Evolutionary conservation across 192 early-diverging fungal genomes (phyloP).

Genomic region (Thoreauomyces humboldtii): DNA sequence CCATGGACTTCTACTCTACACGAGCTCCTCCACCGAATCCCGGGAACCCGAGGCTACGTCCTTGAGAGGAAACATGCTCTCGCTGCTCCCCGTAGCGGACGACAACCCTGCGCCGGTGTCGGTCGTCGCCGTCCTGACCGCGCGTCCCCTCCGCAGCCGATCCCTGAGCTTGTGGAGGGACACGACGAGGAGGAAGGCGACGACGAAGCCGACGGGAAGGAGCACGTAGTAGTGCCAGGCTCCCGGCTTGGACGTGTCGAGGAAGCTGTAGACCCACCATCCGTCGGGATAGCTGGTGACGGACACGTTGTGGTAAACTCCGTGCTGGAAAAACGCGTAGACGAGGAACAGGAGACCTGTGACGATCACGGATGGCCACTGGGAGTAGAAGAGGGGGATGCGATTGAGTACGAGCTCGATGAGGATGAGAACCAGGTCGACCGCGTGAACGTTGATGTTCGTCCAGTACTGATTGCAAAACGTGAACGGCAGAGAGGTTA

Average conservation of each 20-base stretch:
- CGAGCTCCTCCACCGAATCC: too few species aligned
- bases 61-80: too few species aligned
- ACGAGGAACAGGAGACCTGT: conserved; percentile 25
- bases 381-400: conserved; percentile 26
- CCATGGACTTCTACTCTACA: too few species aligned
- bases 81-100: too few species aligned
- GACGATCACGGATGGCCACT: conserved; percentile 19
- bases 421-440: conserved; percentile 31
- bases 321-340: conserved; percentile 28
- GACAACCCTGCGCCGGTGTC: too few species aligned
- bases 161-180: conserved; percentile 17
- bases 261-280: conserved; percentile 39
- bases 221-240: conserved; percentile 29
- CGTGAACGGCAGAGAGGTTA: too few species aligned
- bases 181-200: conserved; percentile 18
- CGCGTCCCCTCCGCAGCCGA: neutral
- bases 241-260: conserved; percentile 26
- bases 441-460: conserved; percentile 27
- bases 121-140: too few species aligned
- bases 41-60: too few species aligned
- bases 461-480: conserved; percentile 28
- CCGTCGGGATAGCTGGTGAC: conserved; percentile 10
- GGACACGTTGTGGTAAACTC: conserved; percentile 5
- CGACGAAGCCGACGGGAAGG: conserved; percentile 13
- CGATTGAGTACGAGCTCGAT: conserved; percentile 30